Conservation (phyloP, 2,329 filamentous ascomycete genomes). For the Paracoccidioides lutzii region DNA sequence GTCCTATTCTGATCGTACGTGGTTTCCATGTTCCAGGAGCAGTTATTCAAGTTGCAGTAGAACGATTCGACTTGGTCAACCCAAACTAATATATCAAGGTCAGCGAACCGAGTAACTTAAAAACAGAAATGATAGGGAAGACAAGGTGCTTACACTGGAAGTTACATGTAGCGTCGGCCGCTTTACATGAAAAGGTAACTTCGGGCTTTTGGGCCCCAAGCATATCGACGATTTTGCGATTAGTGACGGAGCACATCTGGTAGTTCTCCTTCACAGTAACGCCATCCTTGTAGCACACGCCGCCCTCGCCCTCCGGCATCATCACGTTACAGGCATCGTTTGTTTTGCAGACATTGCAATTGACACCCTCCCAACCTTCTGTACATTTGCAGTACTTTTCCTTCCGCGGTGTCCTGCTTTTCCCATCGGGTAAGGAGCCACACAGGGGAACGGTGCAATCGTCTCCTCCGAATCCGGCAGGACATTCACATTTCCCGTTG, state of each 20-base stretch:
- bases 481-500: constrained; percentile 86
- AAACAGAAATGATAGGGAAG: not conserved
- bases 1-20: constrained; percentile 64
- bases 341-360: constrained; percentile 88
- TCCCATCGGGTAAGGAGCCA: constrained; percentile 71
- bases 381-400: constrained; percentile 68
- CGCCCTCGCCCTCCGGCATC: constrained; percentile 69
- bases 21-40: constrained; percentile 58
- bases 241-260: constrained; percentile 96
- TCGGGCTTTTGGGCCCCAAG: constrained; percentile 76
- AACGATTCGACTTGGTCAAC: constrained; percentile 89
- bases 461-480: constrained; percentile 82
- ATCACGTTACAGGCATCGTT: constrained; percentile 75
- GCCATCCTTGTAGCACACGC: constrained; percentile 84
- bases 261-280: constrained; percentile 88
- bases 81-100: constrained; percentile 54
- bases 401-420: constrained; percentile 61
- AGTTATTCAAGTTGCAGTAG: constrained; percentile 80
- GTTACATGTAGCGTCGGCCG: constrained; percentile 63
- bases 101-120: constrained; percentile 11
- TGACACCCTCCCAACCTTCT: constrained; percentile 90
- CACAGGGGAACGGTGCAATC: constrained; percentile 89
- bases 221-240: constrained; percentile 79
- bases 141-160: constrained; percentile 63
- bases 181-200: constrained; percentile 86